Conservation (phyloP, 2,329 filamentous ascomycete species). For the Calonectria naviculata region DNA sequence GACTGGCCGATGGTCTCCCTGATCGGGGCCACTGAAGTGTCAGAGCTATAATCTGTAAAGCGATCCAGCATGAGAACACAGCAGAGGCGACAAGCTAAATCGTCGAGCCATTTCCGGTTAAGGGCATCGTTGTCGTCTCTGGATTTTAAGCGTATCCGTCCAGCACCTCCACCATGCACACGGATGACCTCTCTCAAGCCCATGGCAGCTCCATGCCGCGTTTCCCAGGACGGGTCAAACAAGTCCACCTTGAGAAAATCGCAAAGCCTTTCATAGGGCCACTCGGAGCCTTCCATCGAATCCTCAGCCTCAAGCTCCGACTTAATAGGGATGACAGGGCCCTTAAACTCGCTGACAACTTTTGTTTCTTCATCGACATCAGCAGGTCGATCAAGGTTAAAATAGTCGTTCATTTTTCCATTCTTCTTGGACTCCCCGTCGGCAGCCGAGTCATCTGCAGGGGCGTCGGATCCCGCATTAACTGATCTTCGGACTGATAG, state of each 20-base stretch:
- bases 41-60: conserved; percentile 97
- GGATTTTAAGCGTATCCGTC: conserved; percentile 77
- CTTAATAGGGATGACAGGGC: conserved; percentile 82
- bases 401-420: conserved; percentile 82
- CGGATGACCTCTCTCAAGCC: conserved; percentile 90
- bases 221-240: conserved; percentile 95
- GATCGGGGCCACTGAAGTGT: conserved; percentile 96
- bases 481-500: conserved; percentile 75
- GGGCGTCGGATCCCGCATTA: conserved; percentile 70
- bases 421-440: conserved; percentile 69
- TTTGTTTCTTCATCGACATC: conserved; percentile 91
- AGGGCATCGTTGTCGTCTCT: conserved; percentile 79
- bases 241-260: conserved; percentile 94
- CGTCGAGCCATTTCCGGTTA: conserved; percentile 91
- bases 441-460: conserved; percentile 67
- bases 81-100: conserved; percentile 93
- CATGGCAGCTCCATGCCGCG: conserved; percentile 95
- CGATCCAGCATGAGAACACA: conserved; percentile 97
- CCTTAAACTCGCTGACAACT: conserved; percentile 96
- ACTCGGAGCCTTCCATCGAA: conserved; percentile 82
- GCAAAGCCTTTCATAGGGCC: conserved; percentile 94
- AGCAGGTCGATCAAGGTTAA: conserved; percentile 83
- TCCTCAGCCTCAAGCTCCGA: conserved; percentile 85
- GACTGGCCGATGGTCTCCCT: conserved; percentile 96
- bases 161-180: conserved; percentile 91